These are phyloP conservation scores for Globisporangium abappressorium DNA, from an alignment of 352 stramenopile genomes.

Conservation along the genomic window DNA sequence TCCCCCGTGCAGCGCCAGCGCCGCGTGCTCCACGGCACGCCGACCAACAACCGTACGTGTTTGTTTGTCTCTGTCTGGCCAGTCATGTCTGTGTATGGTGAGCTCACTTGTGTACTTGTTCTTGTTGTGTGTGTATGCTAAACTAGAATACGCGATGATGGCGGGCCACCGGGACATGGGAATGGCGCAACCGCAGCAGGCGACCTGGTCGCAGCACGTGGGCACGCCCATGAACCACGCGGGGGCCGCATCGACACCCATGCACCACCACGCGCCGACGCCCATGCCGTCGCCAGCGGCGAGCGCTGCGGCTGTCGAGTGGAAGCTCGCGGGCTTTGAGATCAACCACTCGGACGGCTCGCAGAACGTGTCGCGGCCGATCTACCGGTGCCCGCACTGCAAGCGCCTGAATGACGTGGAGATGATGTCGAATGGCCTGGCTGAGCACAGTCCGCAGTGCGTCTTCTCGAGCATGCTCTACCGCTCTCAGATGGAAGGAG, in stretches of 20 bases:
- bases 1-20: constrained; percentile 22
- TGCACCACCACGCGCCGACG: constrained; percentile 13
- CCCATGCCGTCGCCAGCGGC: constrained; percentile 17
- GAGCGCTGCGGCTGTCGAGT: constrained; percentile 44
- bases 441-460: constrained; percentile 60
- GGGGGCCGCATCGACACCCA: background rate
- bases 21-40: constrained; percentile 16
- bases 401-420: constrained; percentile 66
- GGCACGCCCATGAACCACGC: constrained; percentile 12
- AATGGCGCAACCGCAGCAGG: constrained; percentile 7
- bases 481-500: constrained; percentile 50
- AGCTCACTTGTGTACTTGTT: background rate
- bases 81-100: background rate
- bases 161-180: constrained; percentile 13
- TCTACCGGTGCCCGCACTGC: constrained; percentile 76
- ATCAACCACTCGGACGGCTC: constrained; percentile 62
- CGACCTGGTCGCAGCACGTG: constrained; percentile 14
- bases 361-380: constrained; percentile 60
- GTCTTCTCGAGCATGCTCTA: constrained; percentile 50
- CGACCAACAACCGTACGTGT: constrained; percentile 18
- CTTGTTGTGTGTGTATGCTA: background rate
- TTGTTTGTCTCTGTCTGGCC: background rate
- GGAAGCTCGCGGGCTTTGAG: constrained; percentile 77
- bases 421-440: constrained; percentile 53
- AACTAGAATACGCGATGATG: constrained; percentile 15